phyloP scores from a whole-genome alignment of 225 moss, liverwort and hornwort species.

The Polytrichum formosum region DNA sequence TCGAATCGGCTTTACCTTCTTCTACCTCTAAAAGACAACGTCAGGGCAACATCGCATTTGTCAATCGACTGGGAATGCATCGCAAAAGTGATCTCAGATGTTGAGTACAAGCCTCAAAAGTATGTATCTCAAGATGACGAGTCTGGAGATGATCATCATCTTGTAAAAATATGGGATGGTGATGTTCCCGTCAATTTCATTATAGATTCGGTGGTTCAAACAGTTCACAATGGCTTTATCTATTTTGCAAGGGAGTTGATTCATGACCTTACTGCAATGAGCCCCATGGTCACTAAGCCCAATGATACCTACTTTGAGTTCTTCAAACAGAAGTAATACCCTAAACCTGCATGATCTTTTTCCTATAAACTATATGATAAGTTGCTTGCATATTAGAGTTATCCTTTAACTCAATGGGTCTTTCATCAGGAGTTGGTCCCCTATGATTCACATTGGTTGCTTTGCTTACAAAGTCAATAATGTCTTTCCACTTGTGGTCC shows the following conservation, averaged over 20 bases:
- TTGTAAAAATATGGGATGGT: slow-evolving; percentile 59
- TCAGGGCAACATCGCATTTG: slow-evolving; percentile 12
- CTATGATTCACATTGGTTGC: no score
- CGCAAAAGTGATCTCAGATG: slow-evolving; percentile 33
- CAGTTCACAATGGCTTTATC: slow-evolving; percentile 48
- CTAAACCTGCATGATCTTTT: no score
- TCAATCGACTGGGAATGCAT: slow-evolving; percentile 50
- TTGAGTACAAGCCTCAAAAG: slow-evolving; percentile 23
- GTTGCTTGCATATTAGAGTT: no score
- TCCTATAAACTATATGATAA: no score
- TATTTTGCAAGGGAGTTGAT: slow-evolving; percentile 61
- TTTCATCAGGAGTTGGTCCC: no score
- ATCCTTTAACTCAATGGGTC: no score
- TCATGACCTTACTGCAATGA: slow-evolving; percentile 54
- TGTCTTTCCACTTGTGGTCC: no score
- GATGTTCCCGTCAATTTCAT: slow-evolving; percentile 34
- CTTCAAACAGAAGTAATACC: slow-evolving; percentile 51
- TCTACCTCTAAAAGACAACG: slow-evolving; percentile 36
- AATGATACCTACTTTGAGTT: slow-evolving; percentile 47
- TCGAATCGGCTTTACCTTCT: slow-evolving; percentile 46
- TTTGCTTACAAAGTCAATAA: no score
- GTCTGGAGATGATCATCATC: slow-evolving; percentile 10
- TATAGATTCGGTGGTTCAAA: slow-evolving; percentile 70
- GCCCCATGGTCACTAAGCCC: slow-evolving; percentile 41
- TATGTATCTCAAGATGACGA: slow-evolving; percentile 17